Evolutionary conservation across 345 rosid genomes (phyloP), one percentile per base, ranked within the genome.

Genomic region (Salix purpurea): DNA sequence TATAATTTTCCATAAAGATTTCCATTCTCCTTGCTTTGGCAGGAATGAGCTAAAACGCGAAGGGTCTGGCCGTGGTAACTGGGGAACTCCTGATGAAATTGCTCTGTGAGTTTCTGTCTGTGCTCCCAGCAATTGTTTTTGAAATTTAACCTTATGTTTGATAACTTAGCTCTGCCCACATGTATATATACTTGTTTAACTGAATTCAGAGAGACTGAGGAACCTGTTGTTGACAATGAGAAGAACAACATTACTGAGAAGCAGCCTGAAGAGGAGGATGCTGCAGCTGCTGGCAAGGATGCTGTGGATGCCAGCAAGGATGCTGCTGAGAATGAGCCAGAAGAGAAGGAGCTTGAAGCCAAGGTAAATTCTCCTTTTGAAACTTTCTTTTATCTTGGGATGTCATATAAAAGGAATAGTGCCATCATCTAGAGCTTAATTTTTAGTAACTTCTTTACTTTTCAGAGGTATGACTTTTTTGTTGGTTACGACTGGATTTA

Each of bases 21-120:
- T 28, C 61, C 16, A 6, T 77, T 52, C 16, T 65, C 13, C 76
- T 66, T 79, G 65, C 74, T 64, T 50, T 61, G 28, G 54, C 78
- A 96, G 99, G 80, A 86, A 81, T 80, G 98, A 88, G 79, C 5
- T 90, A 58, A 96, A 96, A 69, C 95, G 99, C 4, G 92, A 92
- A 1, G 99, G 99, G 37, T 56, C 95, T 86, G 99, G 99, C 74
- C 91, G 93, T 40, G 95, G 97, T 42, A 96, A 96, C 65, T 96
- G 99, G 99, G 99, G 98, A 84, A 86, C 90, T 74, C 86, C 91
- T 6, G 98, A 92, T 84, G 99, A 89, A 65, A 69, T 92, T 80
- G 83, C 89, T 70, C 88, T 70, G 99, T 96, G 72, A 87, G 95
- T 75, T 50, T 67, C 52, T 83, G 37, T 60, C 70, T 2, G 19